Evolutionary conservation across 2,329 filamentous ascomycete species (phyloP), one percentile per base, ranked within the genome.

Genomic region (Aspergillus floridensis): DNA sequence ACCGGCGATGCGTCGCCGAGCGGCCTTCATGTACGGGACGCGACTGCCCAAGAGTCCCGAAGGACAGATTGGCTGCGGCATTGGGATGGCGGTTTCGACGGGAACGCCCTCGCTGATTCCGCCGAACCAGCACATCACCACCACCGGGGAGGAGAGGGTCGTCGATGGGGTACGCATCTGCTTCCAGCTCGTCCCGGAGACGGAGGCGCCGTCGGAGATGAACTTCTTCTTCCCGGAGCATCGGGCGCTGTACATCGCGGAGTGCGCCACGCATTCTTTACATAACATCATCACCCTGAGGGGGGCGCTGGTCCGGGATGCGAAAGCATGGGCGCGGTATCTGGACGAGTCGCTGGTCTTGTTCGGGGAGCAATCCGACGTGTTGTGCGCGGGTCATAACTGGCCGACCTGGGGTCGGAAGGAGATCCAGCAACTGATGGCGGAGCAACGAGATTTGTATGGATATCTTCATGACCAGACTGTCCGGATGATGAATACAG

Each of bases 221-320:
- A 77, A 77, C 58, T 70, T 80, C 48, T 71, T 73, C 53, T 75
- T 80, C 46, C 77, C 77, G 3, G 60, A 75, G 7, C 65, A 71
- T 38, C 63, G 62, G 6, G 76, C 78, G 1, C 63, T 81, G 0
- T 77, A 68, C 57, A 70, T 76, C 10, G 68, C 77, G 0, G 78
- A 80, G 61, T 70, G 65, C 31, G 74, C 76, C 3, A 79, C 75
- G 1, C 72, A 80, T 56, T 69, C 63, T 14, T 61, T 80, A 58
- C 77, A 80, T 63, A 80, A 80, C 59, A 74, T 80, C 58, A 60
- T 73, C 5, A 80, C 78, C 0, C 67, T 79, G 14, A 72, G 78
- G 1, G 79, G 78, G 2, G 77, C 77, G 2, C 63, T 66, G 5
- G 78, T 80, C 2, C 68, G 77, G 11, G 78, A 80, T 62, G 70